These are phyloP conservation scores for Gossypium longicalyx DNA, from an alignment of 345 rosid species.

Conservation along the genomic window DNA sequence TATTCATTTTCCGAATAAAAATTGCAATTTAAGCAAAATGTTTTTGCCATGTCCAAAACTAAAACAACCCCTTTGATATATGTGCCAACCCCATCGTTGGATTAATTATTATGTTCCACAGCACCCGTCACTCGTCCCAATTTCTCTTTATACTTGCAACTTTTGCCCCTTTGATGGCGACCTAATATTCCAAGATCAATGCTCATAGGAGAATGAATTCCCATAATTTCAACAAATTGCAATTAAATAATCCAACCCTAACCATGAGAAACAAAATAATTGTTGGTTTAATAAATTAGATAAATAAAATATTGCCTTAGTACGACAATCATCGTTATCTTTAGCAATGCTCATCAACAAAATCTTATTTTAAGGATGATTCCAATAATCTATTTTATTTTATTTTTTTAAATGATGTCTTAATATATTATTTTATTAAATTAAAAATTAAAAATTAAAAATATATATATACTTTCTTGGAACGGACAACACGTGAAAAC, in stretches of 20 bases:
- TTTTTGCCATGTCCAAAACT: background rate
- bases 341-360: too few species aligned
- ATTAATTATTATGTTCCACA: too few species aligned
- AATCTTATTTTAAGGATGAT: background rate
- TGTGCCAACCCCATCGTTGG: too few species aligned
- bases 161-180: too few species aligned
- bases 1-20: too few species aligned
- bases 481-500: conserved; percentile 2
- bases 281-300: background rate
- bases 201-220: background rate
- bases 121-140: too few species aligned
- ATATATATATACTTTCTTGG: background rate
- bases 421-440: background rate
- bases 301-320: background rate
- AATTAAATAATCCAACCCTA: background rate
- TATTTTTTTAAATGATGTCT: background rate
- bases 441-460: too few species aligned
- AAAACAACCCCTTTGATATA: too few species aligned
- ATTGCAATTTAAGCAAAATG: background rate
- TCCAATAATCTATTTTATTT: background rate
- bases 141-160: too few species aligned
- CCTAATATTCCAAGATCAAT: too few species aligned
- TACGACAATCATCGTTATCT: background rate
- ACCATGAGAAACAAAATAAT: background rate
- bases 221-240: background rate